Conservation (phyloP, 768 basidiomycete genomes). For the Leccinum sublutescens region DNA sequence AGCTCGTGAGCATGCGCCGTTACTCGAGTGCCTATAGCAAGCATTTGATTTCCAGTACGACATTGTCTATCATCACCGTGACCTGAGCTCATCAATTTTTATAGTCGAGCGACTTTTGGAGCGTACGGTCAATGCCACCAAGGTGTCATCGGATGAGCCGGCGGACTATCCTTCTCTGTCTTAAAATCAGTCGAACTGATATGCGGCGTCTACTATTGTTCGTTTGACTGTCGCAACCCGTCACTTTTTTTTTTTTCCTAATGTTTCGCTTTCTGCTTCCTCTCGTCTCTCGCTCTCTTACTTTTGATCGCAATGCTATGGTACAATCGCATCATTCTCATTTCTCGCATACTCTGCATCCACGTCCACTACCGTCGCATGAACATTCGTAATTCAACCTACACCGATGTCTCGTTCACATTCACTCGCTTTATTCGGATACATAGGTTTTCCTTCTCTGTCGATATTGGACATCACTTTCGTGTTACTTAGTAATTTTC, state of each 20-base stretch:
- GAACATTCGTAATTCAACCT: conserved; percentile 38
- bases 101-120: conserved; percentile 71
- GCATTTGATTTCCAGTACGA: conserved; percentile 77
- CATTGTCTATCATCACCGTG: neutral
- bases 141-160: conserved; percentile 27
- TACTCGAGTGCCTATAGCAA: conserved; percentile 74
- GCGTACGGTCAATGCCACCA: conserved; percentile 39
- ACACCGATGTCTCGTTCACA: conserved; percentile 22
- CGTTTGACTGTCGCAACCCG: conserved; percentile 9
- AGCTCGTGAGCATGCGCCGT: conserved; percentile 68
- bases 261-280: neutral
- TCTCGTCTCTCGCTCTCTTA: conserved; percentile 14
- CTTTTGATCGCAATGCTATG: conserved; percentile 37
- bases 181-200: conserved; percentile 24
- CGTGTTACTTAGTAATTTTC: conserved; percentile 17
- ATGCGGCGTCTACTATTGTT: conserved; percentile 1
- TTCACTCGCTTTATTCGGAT: conserved; percentile 25
- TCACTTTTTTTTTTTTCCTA: conserved; percentile 4
- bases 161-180: conserved; percentile 30
- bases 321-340: conserved; percentile 34
- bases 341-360: conserved; percentile 30
- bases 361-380: conserved; percentile 32
- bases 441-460: conserved; percentile 29
- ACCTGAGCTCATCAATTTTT: conserved; percentile 9
- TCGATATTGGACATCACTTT: conserved; percentile 28